These are phyloP conservation scores for Heterobasidion annosum DNA, from an alignment of 1,284 basidiomycete genomes.

Conservation along the genomic window DNA sequence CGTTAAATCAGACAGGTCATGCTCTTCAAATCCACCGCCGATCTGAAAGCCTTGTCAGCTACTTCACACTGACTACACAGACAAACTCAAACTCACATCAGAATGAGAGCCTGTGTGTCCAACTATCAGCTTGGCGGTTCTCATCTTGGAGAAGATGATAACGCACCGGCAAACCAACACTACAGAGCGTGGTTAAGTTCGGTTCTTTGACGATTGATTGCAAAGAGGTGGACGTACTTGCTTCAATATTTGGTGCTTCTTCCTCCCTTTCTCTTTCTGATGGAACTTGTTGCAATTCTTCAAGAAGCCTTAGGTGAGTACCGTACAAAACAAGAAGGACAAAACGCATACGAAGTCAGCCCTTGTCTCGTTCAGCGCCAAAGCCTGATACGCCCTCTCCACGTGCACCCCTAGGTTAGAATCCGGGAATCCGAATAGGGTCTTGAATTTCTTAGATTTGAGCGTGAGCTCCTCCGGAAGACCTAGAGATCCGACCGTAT, in stretches of 20 bases:
- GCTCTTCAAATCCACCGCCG: constrained; percentile 57
- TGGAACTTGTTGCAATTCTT: constrained; percentile 56
- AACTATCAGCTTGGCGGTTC: not conserved
- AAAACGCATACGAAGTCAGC: constrained; percentile 48
- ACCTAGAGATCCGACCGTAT: constrained; percentile 63
- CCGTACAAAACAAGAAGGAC: not conserved
- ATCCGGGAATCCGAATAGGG: constrained; percentile 58
- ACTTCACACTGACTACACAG: not conserved
- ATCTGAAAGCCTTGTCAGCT: constrained; percentile 23
- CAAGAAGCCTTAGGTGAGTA: not conserved
- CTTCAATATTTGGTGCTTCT: constrained; percentile 49
- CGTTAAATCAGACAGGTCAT: constrained; percentile 59
- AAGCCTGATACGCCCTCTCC: constrained; percentile 53
- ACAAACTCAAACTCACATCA: constrained; percentile 34
- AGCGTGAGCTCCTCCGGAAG: constrained; percentile 53
- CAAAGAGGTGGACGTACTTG: constrained; percentile 32
- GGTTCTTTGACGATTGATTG: constrained; percentile 2
- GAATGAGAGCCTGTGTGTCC: constrained; percentile 37
- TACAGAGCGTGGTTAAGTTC: constrained; percentile 14
- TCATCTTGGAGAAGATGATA: not conserved
- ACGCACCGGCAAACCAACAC: constrained; percentile 62
- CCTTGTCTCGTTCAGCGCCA: constrained; percentile 57
- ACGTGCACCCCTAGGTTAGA: constrained; percentile 51
- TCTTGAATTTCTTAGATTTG: constrained; percentile 26
- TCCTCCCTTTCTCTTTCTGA: constrained; percentile 42